Conservation (phyloP, 768 basidiomycete species). For the Termitomyces sp. region DNA sequence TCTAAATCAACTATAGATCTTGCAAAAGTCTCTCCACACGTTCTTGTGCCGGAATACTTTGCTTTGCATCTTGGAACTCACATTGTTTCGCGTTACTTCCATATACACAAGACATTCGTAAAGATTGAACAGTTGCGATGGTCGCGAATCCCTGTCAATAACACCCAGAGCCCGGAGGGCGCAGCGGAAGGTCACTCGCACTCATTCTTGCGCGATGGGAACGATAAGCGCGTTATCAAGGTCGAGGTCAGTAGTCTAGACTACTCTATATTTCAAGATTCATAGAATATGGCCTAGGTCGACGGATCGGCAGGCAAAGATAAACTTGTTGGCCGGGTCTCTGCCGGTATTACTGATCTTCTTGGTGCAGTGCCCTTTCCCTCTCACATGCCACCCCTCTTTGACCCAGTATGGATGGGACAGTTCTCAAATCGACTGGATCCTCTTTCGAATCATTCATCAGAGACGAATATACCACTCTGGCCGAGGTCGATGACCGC, state of each 20-base stretch:
- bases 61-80: slow-evolving; percentile 84
- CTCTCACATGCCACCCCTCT: background rate
- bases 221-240: slow-evolving; percentile 75
- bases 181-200: slow-evolving; percentile 58
- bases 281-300: slow-evolving; percentile 34
- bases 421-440: slow-evolving; percentile 88
- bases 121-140: slow-evolving; percentile 81
- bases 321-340: slow-evolving; percentile 56
- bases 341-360: slow-evolving; percentile 73
- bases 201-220: slow-evolving; percentile 85
- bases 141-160: slow-evolving; percentile 65
- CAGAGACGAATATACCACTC: slow-evolving; percentile 86
- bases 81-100: slow-evolving; percentile 76
- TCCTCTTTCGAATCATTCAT: slow-evolving; percentile 81
- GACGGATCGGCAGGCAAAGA: slow-evolving; percentile 64
- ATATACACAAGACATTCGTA: slow-evolving; percentile 67
- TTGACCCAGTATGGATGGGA: background rate
- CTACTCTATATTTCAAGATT: background rate
- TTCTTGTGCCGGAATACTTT: slow-evolving; percentile 81
- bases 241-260: slow-evolving; percentile 37
- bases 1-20: slow-evolving; percentile 43
- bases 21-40: slow-evolving; percentile 86
- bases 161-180: slow-evolving; percentile 27
- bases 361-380: slow-evolving; percentile 50
- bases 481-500: slow-evolving; percentile 78